Conservation (phyloP, 2,329 filamentous ascomycete genomes). For the Botrytis aclada region DNA sequence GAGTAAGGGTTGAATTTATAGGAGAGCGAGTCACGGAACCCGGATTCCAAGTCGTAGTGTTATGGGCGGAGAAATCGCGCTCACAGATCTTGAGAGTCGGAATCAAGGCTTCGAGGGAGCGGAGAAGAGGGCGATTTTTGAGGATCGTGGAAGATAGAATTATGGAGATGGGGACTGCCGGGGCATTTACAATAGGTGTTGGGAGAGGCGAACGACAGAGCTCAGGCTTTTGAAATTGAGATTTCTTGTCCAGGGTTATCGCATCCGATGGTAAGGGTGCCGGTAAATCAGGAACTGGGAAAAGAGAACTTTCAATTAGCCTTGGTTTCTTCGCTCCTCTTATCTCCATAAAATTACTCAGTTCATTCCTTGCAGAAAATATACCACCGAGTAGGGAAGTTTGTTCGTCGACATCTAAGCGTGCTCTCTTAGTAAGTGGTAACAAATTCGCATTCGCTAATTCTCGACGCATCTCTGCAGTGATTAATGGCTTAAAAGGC, state of each 20-base stretch:
- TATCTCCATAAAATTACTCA: constrained; percentile 51
- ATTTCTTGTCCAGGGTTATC: neutral
- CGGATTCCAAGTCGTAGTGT: constrained; percentile 39
- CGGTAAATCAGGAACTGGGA: constrained; percentile 18
- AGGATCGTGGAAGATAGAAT: constrained; percentile 52
- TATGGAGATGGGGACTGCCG: constrained; percentile 40
- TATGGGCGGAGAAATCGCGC: constrained; percentile 52
- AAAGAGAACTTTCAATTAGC: constrained; percentile 34
- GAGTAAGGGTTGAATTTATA: constrained; percentile 42
- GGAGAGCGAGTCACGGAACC: constrained; percentile 39
- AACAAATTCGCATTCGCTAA: neutral
- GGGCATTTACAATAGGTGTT: constrained; percentile 20
- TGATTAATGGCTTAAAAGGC: neutral
- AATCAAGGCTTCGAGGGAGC: constrained; percentile 49
- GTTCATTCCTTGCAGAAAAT: constrained; percentile 43
- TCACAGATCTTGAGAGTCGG: constrained; percentile 55
- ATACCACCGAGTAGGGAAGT: constrained; percentile 21
- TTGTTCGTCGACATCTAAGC: constrained; percentile 24
- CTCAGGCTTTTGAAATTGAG: constrained; percentile 21
- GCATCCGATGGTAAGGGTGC: neutral
- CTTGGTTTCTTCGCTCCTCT: constrained; percentile 40
- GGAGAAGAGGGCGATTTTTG: constrained; percentile 47
- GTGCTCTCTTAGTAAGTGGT: constrained; percentile 23
- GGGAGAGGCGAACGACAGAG: constrained; percentile 26
- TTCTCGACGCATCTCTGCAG: neutral